phyloP scores from a whole-genome alignment of 2,329 filamentous ascomycete genomes.

The Madurella mycetomatis region DNA sequence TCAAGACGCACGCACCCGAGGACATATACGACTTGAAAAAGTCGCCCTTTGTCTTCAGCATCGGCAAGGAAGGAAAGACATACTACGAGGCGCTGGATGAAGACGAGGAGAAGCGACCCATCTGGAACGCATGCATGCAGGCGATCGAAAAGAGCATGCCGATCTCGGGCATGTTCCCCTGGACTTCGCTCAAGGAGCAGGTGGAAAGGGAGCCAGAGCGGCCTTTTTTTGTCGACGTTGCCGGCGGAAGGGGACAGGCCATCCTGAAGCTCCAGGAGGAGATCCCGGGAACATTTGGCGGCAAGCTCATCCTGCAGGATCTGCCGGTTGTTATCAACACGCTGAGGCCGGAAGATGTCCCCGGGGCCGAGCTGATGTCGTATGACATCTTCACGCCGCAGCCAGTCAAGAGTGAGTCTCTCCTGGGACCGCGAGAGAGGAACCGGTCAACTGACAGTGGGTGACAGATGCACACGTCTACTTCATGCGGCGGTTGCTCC shows the following conservation, averaged over 20 bases:
- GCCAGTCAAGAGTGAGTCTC: constrained; percentile 26
- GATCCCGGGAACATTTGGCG: constrained; percentile 25
- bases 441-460: not conserved
- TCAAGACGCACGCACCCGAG: constrained; percentile 29
- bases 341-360: constrained; percentile 24
- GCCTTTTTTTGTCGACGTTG: constrained; percentile 32
- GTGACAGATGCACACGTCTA: constrained; percentile 31
- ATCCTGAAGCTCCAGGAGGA: constrained; percentile 30
- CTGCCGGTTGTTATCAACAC: constrained; percentile 32
- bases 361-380: constrained; percentile 27
- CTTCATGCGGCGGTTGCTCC: constrained; percentile 32
- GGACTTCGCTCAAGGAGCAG: constrained; percentile 28
- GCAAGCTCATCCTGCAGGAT: constrained; percentile 33
- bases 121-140: constrained; percentile 34
- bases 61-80: constrained; percentile 21
- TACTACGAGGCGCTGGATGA: constrained; percentile 34
- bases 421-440: not conserved
- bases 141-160: constrained; percentile 32
- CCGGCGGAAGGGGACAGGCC: constrained; percentile 31
- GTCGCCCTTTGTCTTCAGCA: constrained; percentile 26
- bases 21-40: constrained; percentile 32
- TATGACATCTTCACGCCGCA: constrained; percentile 28
- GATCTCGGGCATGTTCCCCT: constrained; percentile 35
- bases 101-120: constrained; percentile 28
- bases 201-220: constrained; percentile 29